phyloP scores from a whole-genome alignment of 208 protist genomes.

The Leishmania tarentolae region DNA sequence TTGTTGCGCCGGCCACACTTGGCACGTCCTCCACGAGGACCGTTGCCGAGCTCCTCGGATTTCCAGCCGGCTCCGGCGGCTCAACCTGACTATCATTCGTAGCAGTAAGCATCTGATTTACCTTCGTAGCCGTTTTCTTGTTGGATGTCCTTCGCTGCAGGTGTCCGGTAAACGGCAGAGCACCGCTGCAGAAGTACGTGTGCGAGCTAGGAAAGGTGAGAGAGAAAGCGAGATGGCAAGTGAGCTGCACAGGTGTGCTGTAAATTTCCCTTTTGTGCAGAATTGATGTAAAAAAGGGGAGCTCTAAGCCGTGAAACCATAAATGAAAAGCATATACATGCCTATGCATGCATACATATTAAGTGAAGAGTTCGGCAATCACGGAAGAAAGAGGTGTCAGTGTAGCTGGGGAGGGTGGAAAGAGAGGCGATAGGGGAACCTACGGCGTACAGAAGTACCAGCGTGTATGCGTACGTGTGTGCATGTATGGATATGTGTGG shows the following conservation, averaged over 20 bases:
- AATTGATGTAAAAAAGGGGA: background rate
- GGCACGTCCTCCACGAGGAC: constrained; percentile 7
- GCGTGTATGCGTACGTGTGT: background rate
- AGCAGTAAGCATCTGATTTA: background rate
- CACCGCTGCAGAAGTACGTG: background rate
- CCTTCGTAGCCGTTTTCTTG: background rate
- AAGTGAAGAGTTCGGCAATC: background rate
- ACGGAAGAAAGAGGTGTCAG: background rate
- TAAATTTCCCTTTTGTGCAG: background rate
- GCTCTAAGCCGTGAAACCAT: background rate
- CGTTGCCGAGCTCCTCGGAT: constrained; percentile 1
- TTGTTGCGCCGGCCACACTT: background rate
- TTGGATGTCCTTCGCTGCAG: background rate
- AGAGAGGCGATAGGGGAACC: background rate
- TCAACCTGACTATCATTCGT: constrained; percentile 8
- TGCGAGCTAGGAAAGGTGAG: background rate
- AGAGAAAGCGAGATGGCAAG: background rate
- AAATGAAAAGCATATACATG: constrained; percentile 1
- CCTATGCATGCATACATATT: background rate
- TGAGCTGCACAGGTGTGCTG: background rate
- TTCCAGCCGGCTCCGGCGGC: background rate
- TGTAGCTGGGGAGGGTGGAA: no score
- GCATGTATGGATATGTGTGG: background rate
- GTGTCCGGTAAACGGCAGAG: background rate
- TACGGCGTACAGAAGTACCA: background rate